Base-by-base conservation (phyloP, 768 basidiomycete species). In the Phanerochaete sordida region DNA sequence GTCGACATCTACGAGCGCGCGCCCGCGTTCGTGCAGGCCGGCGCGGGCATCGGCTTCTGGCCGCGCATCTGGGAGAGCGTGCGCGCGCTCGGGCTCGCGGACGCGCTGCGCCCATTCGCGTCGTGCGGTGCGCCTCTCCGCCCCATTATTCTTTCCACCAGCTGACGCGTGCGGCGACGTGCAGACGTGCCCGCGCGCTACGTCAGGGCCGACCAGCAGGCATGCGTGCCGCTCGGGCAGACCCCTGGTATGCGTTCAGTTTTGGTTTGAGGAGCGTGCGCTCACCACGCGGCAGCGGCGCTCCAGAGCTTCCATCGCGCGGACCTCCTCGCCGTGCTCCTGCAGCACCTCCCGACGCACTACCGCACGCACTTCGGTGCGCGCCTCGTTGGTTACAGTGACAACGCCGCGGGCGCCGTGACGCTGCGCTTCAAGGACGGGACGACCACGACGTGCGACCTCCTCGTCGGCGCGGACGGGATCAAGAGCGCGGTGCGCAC, bases 401-500 rank as follows among this genome's bases (percentile, higher is more conserved):
- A 62, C 46, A 31, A 55, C 8, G 47, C 61, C 9, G 39, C 30
- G 4, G 43, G 53, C 12, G 44, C 39, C 4, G 52, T 74, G n/a
- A 24, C 45, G 8, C 50, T 74, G 35, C 45, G 60, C 5, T 74
- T 74, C 62, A 37, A 58, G 33, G 70, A 69, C 26, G 66, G 62
- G 11, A 62, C 65, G 5, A 56, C 52, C 13, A 66, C 67, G 8
- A 58, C 56, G 3, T 67, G 66, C 56, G 70, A 71, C 44, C 30
- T 67, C n/a, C 61, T 73, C 23, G 59, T 72, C 2, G 71, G 70
- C 15, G 64, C 65, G 15, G 71, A 72, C 58, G 70, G 71, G 5
- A 63, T 72, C 35, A 65, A 64, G 43, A 71, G 70, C 26, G 61
- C 62, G 13, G 66, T 69, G 2, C 65, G 71, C 15, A 27, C 39